A percentile compares a stretch with the other conserved stretches of the same genome.
These are phyloP conservation scores for Helicostylum pulchrum DNA, from an alignment of 192 early-diverging fungal genomes.

Conservation along the genomic window DNA sequence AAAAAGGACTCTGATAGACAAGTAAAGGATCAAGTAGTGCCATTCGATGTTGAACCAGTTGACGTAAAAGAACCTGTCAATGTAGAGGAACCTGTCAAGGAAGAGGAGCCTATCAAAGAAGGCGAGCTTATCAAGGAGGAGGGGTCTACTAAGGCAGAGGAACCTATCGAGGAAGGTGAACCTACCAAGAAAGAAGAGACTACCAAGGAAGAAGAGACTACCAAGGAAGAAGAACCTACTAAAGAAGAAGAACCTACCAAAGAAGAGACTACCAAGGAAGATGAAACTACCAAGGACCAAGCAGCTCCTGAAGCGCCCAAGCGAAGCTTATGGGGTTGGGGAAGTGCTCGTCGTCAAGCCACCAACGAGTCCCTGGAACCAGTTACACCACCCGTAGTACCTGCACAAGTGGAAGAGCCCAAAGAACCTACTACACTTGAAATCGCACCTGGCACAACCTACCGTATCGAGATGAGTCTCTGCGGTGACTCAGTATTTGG, in stretches of 20 bases:
- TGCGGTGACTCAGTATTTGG: conserved; percentile 53
- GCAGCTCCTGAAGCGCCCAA: not conserved
- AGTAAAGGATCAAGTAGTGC: too few species aligned
- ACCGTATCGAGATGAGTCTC: conserved; percentile 54
- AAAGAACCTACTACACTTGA: conserved; percentile 12
- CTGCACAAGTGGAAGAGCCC: not conserved
- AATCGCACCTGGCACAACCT: conserved; percentile 36
- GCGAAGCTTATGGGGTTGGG: not conserved
- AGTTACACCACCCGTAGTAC: not conserved
- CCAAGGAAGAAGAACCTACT: not conserved
- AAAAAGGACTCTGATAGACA: too few species aligned
- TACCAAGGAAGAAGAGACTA: not conserved
- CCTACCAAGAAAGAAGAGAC: not conserved
- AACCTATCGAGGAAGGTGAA: not conserved
- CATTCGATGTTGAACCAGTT: too few species aligned
- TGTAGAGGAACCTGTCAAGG: not conserved
- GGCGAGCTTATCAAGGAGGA: not conserved
- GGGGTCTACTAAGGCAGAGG: not conserved
- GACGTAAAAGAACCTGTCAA: not conserved
- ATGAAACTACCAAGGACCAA: not conserved
- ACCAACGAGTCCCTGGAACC: not conserved
- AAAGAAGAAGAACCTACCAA: not conserved
- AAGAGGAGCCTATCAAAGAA: not conserved
- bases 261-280: not conserved
- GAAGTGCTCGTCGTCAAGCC: not conserved